Evolutionary conservation across 257 asterid species (phyloP), one percentile per base, ranked within the genome.

Genomic region (Vinca minor): DNA sequence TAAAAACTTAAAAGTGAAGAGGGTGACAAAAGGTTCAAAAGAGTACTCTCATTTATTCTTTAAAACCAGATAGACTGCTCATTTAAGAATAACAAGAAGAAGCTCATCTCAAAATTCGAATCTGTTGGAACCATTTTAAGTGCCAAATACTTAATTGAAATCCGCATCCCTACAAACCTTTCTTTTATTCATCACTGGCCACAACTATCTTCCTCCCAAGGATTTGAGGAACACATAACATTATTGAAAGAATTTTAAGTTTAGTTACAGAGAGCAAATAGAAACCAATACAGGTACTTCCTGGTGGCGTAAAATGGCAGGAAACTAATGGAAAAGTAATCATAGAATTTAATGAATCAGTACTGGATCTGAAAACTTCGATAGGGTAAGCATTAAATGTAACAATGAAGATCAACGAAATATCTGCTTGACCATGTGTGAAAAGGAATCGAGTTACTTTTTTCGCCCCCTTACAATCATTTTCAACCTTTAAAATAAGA

Each of bases 111-210:
- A 26, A 0, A 54, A 28, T 54, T 38, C 36, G 23, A 52, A 13
- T 52, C 58, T 52, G 23, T 52, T 23, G 58, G 58, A 21, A 52
- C 58, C 58, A 52, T 52, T 23, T 25, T 28, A 11, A 21, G 56
- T 21, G 32, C 1, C 58, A 52, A 11, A 28, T 28, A 14, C 38
- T 39, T 0, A 39, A 39, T 39, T 0, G 21, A 20, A 8, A 29
- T 12, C 10, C 26, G 28, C 38, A 28, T 23, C 26, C 36, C 59
- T 13, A 10, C 11, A 1, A 47, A 5, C 59, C 28, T 1, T 1
- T 50, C 56, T 53, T 14, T 28, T 20, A 3, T 7, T 15, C 12
- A n/a, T 21, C 38, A 54, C 8, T 48, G 13, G 25, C 28, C 54
- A n/a, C n/a, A 18, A 47, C 53, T 18, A 20, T 48, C 54, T n/a